Evolutionary conservation across 208 protist genomes (phyloP).

Genomic region (Trypanosoma lewisi): DNA sequence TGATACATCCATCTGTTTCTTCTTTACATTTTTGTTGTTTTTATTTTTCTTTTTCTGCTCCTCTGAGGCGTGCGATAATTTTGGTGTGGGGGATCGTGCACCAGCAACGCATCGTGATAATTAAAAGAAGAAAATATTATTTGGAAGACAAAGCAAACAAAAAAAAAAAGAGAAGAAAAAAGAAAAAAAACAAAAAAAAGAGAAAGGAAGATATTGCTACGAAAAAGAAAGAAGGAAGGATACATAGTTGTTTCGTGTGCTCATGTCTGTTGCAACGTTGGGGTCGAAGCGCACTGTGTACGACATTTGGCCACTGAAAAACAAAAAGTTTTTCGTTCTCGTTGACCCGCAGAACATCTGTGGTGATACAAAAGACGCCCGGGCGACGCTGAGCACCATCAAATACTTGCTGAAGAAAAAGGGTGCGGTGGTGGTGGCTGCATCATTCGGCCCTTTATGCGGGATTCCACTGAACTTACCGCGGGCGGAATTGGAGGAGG

Average conservation of each 20-base stretch:
- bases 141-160: neutral
- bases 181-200: neutral
- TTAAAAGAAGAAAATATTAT: neutral
- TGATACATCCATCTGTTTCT: no score
- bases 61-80: neutral
- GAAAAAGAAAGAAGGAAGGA: neutral
- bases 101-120: neutral
- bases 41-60: conserved; percentile 5
- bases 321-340: conserved; percentile 67
- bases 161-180: neutral
- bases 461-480: conserved; percentile 50
- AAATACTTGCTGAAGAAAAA: conserved; percentile 52
- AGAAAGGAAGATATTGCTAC: neutral
- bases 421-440: conserved; percentile 50
- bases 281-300: conserved; percentile 70
- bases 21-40: neutral
- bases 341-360: conserved; percentile 71
- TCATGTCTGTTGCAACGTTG: conserved; percentile 50
- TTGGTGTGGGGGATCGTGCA: neutral
- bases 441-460: conserved; percentile 55
- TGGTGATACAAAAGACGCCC: conserved; percentile 39
- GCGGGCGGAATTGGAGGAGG: conserved; percentile 40
- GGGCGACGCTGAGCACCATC: conserved; percentile 64
- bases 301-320: conserved; percentile 68
- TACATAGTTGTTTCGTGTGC: conserved; percentile 1